Base-by-base conservation (phyloP, 108 stramenopile genomes). In the Parietichytrium sp. region DNA sequence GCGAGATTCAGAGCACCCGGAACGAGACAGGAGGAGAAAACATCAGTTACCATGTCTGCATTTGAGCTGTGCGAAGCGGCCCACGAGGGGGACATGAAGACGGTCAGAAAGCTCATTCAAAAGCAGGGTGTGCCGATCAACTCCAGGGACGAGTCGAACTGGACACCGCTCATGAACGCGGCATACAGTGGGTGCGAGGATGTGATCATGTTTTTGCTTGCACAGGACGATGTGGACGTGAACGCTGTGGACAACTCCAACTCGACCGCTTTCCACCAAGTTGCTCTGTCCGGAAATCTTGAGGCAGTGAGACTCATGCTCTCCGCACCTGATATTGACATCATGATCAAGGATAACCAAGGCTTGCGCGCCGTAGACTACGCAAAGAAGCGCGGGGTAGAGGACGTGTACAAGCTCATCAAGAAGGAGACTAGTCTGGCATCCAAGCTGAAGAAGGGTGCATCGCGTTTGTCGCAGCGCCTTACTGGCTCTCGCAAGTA, bases 361-460 rank as follows among this genome's bases (percentile, higher is more conserved):
- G 61, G 61, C 33, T 10, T 45, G 61, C 36, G 36, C 38, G 61
- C 61, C 8, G 61, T 72, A n/a, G 61, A 72, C 33, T 72, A 72
- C 20, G 61, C 61, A 0, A 72, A 72, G 61, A 72, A 72, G 61
- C 61, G 61, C 33, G 61, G 61, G 23, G 61, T 72, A 6, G 33
- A 72, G 61, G 61, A 72, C 42, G 61, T 72, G 1, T 45, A 33
- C 20, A 72, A 72, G 61, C 61, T 72, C 2, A 42, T 72, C 20
- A 16, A 25, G n/a, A 72, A 72, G 61, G 61, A 72, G 61, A 72
- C 61, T n/a, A 72, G 61, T 25, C 29, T 72, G 13, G 61, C 61
- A 1, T 45, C 45, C 38, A 72, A 72, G 33, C 36, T 72, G 61
- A 72, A 7, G 61, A 72, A 72, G 61, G 20, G 61, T 1, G 61